phyloP scores from a whole-genome alignment of 495 filamentous ascomycete genomes.

The Penicillium antarcticum region DNA sequence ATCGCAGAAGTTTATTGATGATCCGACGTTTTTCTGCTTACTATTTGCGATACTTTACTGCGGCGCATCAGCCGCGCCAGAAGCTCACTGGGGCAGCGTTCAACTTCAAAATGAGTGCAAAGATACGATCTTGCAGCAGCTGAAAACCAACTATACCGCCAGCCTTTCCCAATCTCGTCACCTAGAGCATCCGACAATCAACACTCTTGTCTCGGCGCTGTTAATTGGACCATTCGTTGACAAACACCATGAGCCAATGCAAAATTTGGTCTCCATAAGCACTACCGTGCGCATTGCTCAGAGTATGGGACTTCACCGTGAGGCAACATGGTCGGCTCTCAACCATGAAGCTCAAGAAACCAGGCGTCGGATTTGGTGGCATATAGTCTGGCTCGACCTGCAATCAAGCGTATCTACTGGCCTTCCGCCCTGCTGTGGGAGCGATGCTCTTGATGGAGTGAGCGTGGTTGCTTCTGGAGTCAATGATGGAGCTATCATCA shows the following conservation, averaged over 20 bases:
- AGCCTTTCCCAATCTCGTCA: conserved; percentile 12
- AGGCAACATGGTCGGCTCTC: not conserved
- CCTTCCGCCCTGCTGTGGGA: conserved; percentile 11
- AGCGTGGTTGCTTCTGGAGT: not conserved
- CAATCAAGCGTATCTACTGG: conserved; percentile 20
- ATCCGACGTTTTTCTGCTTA: conserved; percentile 18
- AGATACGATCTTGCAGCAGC: conserved; percentile 1
- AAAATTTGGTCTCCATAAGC: conserved; percentile 1
- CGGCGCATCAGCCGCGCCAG: conserved; percentile 8
- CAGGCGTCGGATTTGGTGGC: conserved; percentile 19
- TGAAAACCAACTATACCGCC: conserved; percentile 1
- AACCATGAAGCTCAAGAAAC: not conserved
- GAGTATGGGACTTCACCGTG: conserved; percentile 20
- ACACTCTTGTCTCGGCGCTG: conserved; percentile 14
- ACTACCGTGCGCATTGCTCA: conserved; percentile 13
- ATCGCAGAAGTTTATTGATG: conserved; percentile 8
- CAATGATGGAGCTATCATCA: not conserved
- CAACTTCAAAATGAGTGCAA: not conserved
- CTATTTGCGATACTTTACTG: conserved; percentile 16
- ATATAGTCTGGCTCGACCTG: conserved; percentile 24
- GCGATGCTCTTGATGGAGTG: not conserved
- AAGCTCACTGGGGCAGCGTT: conserved; percentile 3
- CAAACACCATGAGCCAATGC: not conserved
- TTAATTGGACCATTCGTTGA: conserved; percentile 3
- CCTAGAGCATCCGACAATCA: conserved; percentile 19